A percentile compares a stretch with the other conserved stretches of the same genome.
These are phyloP conservation scores for Pascua guehoae DNA, from an alignment of 1,284 basidiomycete species.

Conservation along the genomic window DNA sequence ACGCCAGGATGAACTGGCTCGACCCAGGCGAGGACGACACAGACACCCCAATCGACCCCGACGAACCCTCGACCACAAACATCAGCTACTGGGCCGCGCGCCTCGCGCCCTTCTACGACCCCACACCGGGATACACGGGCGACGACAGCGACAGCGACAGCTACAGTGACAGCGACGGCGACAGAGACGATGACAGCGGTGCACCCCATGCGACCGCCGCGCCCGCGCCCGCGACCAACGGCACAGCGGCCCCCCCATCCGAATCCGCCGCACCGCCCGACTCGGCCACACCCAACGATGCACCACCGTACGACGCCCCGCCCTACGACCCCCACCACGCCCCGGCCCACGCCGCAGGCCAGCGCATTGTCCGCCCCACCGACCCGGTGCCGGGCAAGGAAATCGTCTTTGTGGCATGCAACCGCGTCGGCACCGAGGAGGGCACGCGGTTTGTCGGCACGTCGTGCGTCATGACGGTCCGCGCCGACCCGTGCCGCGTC, in stretches of 20 bases:
- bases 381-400: conserved; percentile 25
- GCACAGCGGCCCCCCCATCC: too few species aligned
- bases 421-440: conserved; percentile 49
- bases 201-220: too few species aligned
- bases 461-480: conserved; percentile 48
- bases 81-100: conserved; percentile 51
- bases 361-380: neutral
- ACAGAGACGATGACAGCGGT: too few species aligned
- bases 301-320: too few species aligned
- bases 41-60: conserved; percentile 18
- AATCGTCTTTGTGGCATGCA: conserved; percentile 50
- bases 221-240: too few species aligned
- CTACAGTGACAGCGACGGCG: too few species aligned
- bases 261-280: too few species aligned
- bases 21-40: conserved; percentile 36
- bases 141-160: too few species aligned
- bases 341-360: neutral
- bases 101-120: conserved; percentile 47
- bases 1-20: conserved; percentile 49
- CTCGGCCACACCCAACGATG: too few species aligned
- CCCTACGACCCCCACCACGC: too few species aligned
- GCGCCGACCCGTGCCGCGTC: conserved; percentile 37
- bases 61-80: conserved; percentile 40
- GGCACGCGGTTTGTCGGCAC: conserved; percentile 51
- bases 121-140: conserved; percentile 37